A percentile compares a stretch with the other conserved stretches of the same genome.
Evolutionary conservation across 2,329 filamentous ascomycete species (phyloP).

Genomic region (Beauveria asiatica): DNA sequence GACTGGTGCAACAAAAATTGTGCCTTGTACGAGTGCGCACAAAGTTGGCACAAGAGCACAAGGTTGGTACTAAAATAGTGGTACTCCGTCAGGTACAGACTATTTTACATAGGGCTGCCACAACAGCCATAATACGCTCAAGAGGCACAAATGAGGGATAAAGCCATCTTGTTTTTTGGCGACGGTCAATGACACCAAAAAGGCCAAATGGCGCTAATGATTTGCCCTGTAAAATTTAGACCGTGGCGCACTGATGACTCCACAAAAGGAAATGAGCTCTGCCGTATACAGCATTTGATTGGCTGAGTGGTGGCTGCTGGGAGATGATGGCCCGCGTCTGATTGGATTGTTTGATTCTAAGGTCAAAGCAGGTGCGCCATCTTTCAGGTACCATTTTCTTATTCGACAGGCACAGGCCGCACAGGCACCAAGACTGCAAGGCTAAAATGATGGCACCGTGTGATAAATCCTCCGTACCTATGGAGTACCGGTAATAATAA

Average conservation of each 20-base stretch:
- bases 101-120: too few species aligned
- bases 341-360: conserved; percentile 2
- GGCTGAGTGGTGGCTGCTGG: neutral
- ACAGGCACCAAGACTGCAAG: neutral
- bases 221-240: neutral
- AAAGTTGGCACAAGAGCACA: neutral
- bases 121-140: neutral
- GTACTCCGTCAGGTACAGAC: too few species aligned
- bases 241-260: neutral
- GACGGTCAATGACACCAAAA: neutral
- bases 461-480: neutral
- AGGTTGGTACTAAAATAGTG: neutral
- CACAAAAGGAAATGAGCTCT: neutral
- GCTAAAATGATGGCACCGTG: neutral
- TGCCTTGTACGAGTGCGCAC: neutral
- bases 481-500: neutral
- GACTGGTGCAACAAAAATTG: neutral
- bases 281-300: neutral
- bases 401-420: neutral
- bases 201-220: too few species aligned
- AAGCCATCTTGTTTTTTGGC: neutral
- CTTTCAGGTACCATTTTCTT: conserved; percentile 5
- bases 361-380: neutral
- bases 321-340: conserved; percentile 10
- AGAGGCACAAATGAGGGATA: neutral